Evolutionary conservation across 306 rosid genomes (phyloP), one percentile per base, ranked within the genome.

Genomic region (Glycine soja): DNA sequence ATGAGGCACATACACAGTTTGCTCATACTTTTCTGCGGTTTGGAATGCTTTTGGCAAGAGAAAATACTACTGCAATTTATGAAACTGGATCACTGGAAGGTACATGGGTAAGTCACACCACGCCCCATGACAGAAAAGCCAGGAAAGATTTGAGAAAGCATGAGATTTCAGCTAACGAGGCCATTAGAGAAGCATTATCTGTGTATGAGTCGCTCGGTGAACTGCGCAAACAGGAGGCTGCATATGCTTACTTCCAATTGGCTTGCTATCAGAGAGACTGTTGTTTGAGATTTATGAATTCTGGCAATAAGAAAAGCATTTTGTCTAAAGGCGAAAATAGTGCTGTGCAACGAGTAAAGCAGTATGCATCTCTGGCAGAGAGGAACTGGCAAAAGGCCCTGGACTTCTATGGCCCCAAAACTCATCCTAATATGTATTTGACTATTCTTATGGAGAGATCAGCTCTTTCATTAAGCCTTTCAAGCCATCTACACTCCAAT

Each of bases 31-130:
- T 93, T 90, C 88, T 95, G 89, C 89, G 95, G 81, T 94, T 95
- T 40, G 99, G 99, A 70, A 95, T 93, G 97, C 91, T 95, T 61
- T 88, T 95, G 90, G 95, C 92, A n/a, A 91, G 90, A 90, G 96
- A 91, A 85, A 92, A 93, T 91, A 80, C 72, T 54, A 86, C 89
- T 30, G 90, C 92, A 10, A 91, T 95, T 75, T 89, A 90, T 80
- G 93, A 90, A 79, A 85, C 79, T 81, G 88, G 86, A 84, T 82
- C 82, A 46, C 72, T 77, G 83, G 92, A 84, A 80, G 91, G 87
- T 78, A 81, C 72, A 18, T 52, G 40, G 77, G 40, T 67, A 42
- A 87, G 62, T 79, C 76, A 74, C 78, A 64, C 72, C 79, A 82
- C 79, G 81, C 45, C 77, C 59, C 74, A 66, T 68, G 86, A 81